Evolutionary conservation across 139 green algal species (phyloP).

Genomic region (Astrephomene gubernaculifera): DNA sequence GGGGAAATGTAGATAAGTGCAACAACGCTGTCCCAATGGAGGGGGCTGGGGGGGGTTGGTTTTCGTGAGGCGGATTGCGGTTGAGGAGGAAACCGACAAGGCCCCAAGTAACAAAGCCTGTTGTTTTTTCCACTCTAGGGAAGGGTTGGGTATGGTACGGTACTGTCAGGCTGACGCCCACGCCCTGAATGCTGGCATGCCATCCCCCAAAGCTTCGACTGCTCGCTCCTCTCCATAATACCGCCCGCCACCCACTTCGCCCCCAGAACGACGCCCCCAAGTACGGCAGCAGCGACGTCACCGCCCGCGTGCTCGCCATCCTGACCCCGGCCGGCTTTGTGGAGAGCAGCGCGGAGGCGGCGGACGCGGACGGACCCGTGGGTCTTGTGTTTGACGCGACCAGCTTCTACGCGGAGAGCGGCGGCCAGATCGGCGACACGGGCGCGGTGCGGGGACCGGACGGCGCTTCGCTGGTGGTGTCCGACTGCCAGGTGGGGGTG

Average conservation of each 20-base stretch:
- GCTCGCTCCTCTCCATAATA: too few species aligned
- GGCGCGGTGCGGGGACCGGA: not conserved
- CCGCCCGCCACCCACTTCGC: not conserved
- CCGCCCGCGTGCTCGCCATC: slow-evolving; percentile 85
- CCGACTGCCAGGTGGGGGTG: slow-evolving; percentile 32
- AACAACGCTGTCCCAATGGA: too few species aligned
- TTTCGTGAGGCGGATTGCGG: too few species aligned
- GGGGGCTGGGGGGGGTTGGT: too few species aligned
- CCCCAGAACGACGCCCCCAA: slow-evolving; percentile 86
- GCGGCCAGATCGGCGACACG: slow-evolving; percentile 84
- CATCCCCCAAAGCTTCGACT: too few species aligned
- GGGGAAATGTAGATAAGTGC: too few species aligned
- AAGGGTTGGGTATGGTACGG: too few species aligned
- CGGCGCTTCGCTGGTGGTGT: slow-evolving; percentile 11
- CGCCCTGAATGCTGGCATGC: too few species aligned
- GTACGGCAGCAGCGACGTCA: slow-evolving; percentile 72
- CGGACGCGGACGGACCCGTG: slow-evolving; percentile 61
- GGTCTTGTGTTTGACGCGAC: slow-evolving; percentile 94
- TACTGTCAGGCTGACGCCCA: too few species aligned
- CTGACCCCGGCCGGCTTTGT: slow-evolving; percentile 80
- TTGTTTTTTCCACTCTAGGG: too few species aligned
- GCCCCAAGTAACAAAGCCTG: too few species aligned
- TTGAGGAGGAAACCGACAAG: too few species aligned
- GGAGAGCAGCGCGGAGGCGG: slow-evolving; percentile 56
- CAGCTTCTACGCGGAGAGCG: slow-evolving; percentile 94